Evolutionary conservation across 495 filamentous ascomycete species (phyloP), one percentile per base, ranked within the genome.

Genomic region (Pyronema domesticum): DNA sequence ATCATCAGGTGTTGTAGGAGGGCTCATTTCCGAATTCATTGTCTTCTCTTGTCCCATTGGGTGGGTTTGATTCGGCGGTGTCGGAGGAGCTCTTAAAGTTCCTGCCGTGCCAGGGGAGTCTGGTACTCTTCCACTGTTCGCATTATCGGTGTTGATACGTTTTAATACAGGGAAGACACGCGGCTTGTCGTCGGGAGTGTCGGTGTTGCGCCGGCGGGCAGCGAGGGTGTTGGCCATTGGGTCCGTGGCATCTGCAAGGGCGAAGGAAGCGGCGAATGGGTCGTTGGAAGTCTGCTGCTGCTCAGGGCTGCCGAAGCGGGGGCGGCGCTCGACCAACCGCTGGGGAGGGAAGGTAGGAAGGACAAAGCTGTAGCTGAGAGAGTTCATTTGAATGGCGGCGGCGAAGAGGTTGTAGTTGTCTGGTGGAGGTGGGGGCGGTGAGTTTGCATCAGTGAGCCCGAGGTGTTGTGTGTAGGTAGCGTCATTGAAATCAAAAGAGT

Each of bases 361-460:
- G 7, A 64, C 55, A 48, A 65, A 65, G 10, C 60, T 57, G 37
- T 55, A 64, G 19, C 53, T 59, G 42, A 57, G 35, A 8, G 56
- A 55, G 36, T 61, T 57, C 49, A 57, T 54, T 8, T 59, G 49
- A 33, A 65, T 65, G 15, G 63, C 63, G 19, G 56, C 63, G 17
- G 63, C 63, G 14, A 65, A 65, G 7, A 55, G 53, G 23, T 53
- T 17, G 33, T 55, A 65, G 17, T 65, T 58, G 7, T 65, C 62
- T 43, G 19, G 34, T 23, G 55, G 53, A 43, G 55, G 48, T 23
- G 10, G 40, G 18, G 42, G 30, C 9, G 46, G 15, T 14, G 35
- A 6, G 14, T 7, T 43, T n/a, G 1, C 43, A 43, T 30, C 36
- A 30, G 11, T 18, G 8, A 11, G 1, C 10, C 15, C 48, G 30